A percentile compares a stretch with the other conserved stretches of the same genome.
These are phyloP conservation scores for Colletotrichum somersetense DNA, from an alignment of 2,329 filamentous ascomycete species.

Conservation along the genomic window DNA sequence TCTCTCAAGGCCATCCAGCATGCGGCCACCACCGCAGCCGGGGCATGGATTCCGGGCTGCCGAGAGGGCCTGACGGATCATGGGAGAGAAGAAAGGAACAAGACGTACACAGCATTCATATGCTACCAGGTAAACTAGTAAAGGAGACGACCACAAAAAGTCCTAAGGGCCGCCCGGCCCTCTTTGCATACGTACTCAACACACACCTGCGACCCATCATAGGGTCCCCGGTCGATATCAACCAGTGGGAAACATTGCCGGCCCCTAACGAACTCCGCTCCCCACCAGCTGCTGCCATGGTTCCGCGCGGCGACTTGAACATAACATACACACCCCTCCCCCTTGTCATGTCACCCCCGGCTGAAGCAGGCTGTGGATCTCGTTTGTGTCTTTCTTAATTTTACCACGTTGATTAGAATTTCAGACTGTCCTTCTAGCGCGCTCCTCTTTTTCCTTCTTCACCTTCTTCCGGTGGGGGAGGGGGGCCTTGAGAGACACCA, in stretches of 20 bases:
- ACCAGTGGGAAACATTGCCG: conserved; percentile 40
- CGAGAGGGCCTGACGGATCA: conserved; percentile 13
- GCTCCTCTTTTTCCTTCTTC: conserved; percentile 39
- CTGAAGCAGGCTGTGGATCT: conserved; percentile 34
- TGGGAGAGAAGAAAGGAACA: not conserved
- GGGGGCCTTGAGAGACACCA: not conserved
- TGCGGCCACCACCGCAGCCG: conserved; percentile 22
- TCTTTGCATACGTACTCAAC: not conserved
- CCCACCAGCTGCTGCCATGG: conserved; percentile 13
- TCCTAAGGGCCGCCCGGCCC: not conserved
- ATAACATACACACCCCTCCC: not conserved
- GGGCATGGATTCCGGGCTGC: conserved; percentile 34
- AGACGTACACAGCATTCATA: not conserved
- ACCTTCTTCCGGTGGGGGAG: conserved; percentile 24
- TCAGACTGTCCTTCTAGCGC: conserved; percentile 32
- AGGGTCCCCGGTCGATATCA: conserved; percentile 6
- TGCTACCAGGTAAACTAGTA: no score
- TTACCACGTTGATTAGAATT: conserved; percentile 37
- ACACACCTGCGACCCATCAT: conserved; percentile 7
- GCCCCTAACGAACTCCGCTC: not conserved
- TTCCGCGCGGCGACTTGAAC: not conserved
- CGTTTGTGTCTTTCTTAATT: conserved; percentile 36
- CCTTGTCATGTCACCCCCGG: not conserved
- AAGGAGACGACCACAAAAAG: conserved; percentile 7
- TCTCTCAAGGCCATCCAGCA: not conserved